Base-by-base conservation (phyloP, 768 basidiomycete species). In the Lanmaoa rubissima region DNA sequence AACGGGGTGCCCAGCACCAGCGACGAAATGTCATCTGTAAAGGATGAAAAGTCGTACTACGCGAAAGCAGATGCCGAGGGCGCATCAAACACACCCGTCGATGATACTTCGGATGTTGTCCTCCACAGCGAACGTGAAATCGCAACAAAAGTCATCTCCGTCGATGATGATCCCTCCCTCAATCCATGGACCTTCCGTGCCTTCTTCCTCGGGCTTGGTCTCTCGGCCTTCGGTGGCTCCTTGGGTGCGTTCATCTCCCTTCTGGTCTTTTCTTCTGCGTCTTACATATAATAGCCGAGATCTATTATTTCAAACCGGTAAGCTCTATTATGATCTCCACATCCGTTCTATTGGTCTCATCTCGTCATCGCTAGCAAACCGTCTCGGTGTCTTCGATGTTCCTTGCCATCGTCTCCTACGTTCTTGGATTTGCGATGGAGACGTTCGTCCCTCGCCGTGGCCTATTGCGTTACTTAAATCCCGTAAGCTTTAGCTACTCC, bases 301-400 rank as follows among this genome's bases (percentile, higher is more conserved):
- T 84, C 28, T 83, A 82, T 65, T 84, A 84, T 63, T 84, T 83
- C 68, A 83, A 84, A 67, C 81, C 82, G 4, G 82, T 80, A 61
- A 54, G 54, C 12, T 12, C 14, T 10, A 10, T 35, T 39, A 16
- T 36, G 5, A 16, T 17, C 17, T 16, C 12, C 14, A 19, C 16
- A 24, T 24, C 14, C 3, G 69, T 32, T 9, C 35, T 14, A 14
- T 19, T 24, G 10, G 8, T 47, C 31, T 58, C 14, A 60, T 41
- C 14, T 51, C 57, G 16, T 34, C 12, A 11, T 42, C 36, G 2
- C 17, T 46, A 82, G 81, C 81, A 82, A 81, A 80, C 78, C 1
- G 69, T 83, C 28, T 28, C 65, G 13, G 78, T 84, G 2, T 82
- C 81, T 10, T 73, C 75, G 8, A 80, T 83, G 81, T 82, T 83